Base-by-base conservation (phyloP, 768 basidiomycete species). In the Pisolithus marmoratus region DNA sequence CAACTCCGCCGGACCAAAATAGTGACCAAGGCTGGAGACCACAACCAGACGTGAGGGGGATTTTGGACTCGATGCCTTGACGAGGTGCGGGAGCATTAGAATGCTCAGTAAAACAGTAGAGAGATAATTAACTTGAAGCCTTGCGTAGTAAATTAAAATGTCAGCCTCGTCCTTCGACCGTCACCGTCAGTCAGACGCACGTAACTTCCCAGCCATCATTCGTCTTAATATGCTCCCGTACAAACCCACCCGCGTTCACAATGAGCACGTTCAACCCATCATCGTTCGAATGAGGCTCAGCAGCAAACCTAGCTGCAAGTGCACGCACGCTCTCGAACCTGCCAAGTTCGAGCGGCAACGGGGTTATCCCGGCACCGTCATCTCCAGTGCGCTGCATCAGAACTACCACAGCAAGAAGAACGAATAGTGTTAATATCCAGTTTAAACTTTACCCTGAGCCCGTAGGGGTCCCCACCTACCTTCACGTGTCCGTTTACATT, bases 201-300 rank as follows among this genome's bases (percentile, higher is more conserved):
- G 57, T 64, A 27, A 59, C 24, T 56, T 82, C 79, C 74, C 74
- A 81, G 8, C 74, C 78, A 53, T 81, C 80, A 2, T 54, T 38
- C 0, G 74, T 74, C 17, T 56, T 51, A 17, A 54, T 29, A 37
- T 71, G 71, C 1, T 48, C 37, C 0, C 1, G 2, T 1, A 19
- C 14, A 1, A 57, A 49, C 8, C 62, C 48, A 8, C 65, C 70
- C 1, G 69, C 72, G 36, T 70, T 70, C 5, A 60, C 60, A 19
- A 72, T 54, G 20, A 74, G 52, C 3, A 63, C 50, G 31, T 72
- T 63, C 36, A 73, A 56, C 5, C 53, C 11, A 2, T 52, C n/a
- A n/a, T 50, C 52, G 5, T 52, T 47, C 14, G 24, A 14, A n/a
- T 24, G 20, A 52, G 55, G 60, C 36, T 66, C 64, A 12, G 38